phyloP scores from a whole-genome alignment of 305 asterid genomes.

The Fraxinus greggii region DNA sequence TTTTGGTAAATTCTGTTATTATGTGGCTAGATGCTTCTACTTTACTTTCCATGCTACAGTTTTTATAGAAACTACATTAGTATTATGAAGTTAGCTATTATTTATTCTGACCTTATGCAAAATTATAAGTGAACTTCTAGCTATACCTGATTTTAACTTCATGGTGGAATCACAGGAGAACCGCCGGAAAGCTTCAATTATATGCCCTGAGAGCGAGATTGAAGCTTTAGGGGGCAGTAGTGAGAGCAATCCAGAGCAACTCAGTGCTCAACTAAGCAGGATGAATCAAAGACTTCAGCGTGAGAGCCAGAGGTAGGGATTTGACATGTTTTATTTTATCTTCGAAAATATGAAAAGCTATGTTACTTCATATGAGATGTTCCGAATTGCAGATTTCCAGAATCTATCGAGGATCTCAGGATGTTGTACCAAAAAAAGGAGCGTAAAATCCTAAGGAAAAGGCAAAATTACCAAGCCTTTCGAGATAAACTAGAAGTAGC shows the following conservation, averaged over 20 bases:
- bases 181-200: constrained; percentile 64
- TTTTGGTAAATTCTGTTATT: not conserved
- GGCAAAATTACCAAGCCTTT: constrained; percentile 60
- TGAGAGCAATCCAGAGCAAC: constrained; percentile 65
- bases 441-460: constrained; percentile 64
- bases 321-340: not conserved
- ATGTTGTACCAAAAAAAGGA: constrained; percentile 59
- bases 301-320: constrained; percentile 68
- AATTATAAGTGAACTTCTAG: constrained; percentile 21
- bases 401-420: constrained; percentile 79
- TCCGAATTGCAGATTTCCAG: constrained; percentile 63
- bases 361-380: constrained; percentile 19
- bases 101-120: not conserved
- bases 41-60: constrained; percentile 6
- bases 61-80: too few relatives aligned
- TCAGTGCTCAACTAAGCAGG: constrained; percentile 57
- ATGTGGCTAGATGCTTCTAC: not conserved
- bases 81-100: not conserved
- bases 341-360: not conserved
- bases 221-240: constrained; percentile 60
- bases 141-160: constrained; percentile 21
- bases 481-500: constrained; percentile 72
- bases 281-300: constrained; percentile 57
- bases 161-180: constrained; percentile 51
- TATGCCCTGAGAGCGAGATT: constrained; percentile 74